A percentile compares a stretch with the other conserved stretches of the same genome.
Conservation (phyloP, 2,329 filamentous ascomycete genomes). For the Chaetomiaceae sp. region DNA sequence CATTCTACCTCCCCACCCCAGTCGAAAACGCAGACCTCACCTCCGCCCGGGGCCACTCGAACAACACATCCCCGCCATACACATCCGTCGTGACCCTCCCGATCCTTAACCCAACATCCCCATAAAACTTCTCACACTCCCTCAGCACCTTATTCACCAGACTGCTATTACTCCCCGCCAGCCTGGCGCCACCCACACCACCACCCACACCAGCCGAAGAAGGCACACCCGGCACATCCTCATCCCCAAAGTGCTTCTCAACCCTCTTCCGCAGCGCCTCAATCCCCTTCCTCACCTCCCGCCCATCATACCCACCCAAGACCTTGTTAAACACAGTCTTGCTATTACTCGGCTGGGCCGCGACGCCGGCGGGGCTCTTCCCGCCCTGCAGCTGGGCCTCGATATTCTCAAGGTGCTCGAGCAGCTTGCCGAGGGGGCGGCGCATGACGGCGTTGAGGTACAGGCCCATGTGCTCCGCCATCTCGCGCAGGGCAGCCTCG, state of each 20-base stretch:
- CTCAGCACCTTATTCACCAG: slow-evolving; percentile 54
- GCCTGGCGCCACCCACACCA: neutral
- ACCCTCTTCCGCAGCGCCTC: slow-evolving; percentile 85
- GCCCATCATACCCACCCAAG: slow-evolving; percentile 71
- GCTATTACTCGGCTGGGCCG: slow-evolving; percentile 76
- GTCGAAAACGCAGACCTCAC: slow-evolving; percentile 53
- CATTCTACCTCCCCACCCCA: slow-evolving; percentile 15
- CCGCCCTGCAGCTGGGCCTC: slow-evolving; percentile 64
- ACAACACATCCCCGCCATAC: slow-evolving; percentile 59
- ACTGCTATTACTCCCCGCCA: slow-evolving; percentile 31
- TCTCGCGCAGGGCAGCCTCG: slow-evolving; percentile 69
- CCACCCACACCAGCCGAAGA: slow-evolving; percentile 18
- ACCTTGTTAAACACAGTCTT: slow-evolving; percentile 83
- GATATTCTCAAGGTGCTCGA: slow-evolving; percentile 88
- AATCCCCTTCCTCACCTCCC: slow-evolving; percentile 85
- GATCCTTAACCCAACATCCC: slow-evolving; percentile 57
- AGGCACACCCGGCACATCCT: slow-evolving; percentile 58
- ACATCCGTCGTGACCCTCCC: slow-evolving; percentile 56
- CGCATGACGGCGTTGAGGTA: slow-evolving; percentile 88
- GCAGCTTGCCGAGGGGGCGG: slow-evolving; percentile 79
- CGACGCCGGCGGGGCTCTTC: slow-evolving; percentile 59
- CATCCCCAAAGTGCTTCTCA: slow-evolving; percentile 95
- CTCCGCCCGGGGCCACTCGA: slow-evolving; percentile 62
- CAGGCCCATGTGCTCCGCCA: slow-evolving; percentile 78
- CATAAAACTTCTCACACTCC: slow-evolving; percentile 60